Conservation (phyloP, 2,329 filamentous ascomycete genomes). For the Colletotrichum sp. region DNA sequence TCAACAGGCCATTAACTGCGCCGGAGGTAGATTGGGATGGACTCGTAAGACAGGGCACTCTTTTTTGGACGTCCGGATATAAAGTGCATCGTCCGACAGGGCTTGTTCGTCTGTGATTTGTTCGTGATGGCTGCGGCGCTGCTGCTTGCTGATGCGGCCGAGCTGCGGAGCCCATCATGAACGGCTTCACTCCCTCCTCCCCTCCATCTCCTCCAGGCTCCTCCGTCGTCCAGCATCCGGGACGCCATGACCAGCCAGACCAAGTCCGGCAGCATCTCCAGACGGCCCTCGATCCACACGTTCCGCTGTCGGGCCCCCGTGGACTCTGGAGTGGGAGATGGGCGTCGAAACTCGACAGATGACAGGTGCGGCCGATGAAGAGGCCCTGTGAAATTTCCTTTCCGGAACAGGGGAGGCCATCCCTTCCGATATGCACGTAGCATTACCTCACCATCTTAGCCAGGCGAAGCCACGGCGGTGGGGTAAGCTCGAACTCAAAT, state of each 20-base stretch:
- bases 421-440: conserved; percentile 19
- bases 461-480: conserved; percentile 15
- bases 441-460: conserved; percentile 17
- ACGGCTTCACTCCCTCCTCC: neutral
- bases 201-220: neutral
- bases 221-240: conserved; percentile 1
- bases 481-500: conserved; percentile 11
- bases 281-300: neutral
- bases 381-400: conserved; percentile 6
- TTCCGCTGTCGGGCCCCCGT: neutral
- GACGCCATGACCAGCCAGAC: neutral
- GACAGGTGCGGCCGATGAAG: neutral
- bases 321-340: neutral
- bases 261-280: conserved; percentile 14
- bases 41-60: neutral
- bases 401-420: conserved; percentile 11
- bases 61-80: neutral
- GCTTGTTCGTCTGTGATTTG: neutral
- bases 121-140: neutral
- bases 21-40: neutral
- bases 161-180: conserved; percentile 8
- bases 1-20: neutral
- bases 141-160: conserved; percentile 11
- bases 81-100: neutral
- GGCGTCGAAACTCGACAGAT: neutral